Conservation (phyloP, 768 basidiomycete species). For the Tricholoma saponaceum region DNA sequence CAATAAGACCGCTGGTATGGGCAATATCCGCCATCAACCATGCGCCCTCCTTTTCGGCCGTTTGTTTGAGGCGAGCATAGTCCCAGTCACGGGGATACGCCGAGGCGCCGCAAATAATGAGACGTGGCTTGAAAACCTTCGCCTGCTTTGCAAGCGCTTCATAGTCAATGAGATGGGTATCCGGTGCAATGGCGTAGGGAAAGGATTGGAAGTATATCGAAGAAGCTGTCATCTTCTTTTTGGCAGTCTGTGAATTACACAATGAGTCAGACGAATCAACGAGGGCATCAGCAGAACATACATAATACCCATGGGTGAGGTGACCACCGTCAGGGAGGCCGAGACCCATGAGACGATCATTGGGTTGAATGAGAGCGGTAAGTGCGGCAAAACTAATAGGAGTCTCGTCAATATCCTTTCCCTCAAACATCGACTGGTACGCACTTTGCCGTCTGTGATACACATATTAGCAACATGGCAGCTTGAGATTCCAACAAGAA, state of each 20-base stretch:
- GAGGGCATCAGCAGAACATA: constrained; percentile 31
- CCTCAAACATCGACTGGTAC: constrained; percentile 20
- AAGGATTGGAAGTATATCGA: constrained; percentile 99
- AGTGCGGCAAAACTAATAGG: constrained; percentile 86
- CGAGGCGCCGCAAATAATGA: constrained; percentile 96
- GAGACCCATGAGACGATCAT: constrained; percentile 98
- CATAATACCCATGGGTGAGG: constrained; percentile 96
- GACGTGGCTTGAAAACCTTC: constrained; percentile 90
- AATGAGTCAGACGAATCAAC: constrained; percentile 5
- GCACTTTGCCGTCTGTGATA: constrained; percentile 79
- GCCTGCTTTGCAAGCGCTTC: constrained; percentile 75
- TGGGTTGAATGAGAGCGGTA: constrained; percentile 93
- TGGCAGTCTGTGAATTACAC: constrained; percentile 66
- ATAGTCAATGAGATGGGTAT: constrained; percentile 91
- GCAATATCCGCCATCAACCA: constrained; percentile 97
- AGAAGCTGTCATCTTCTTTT: constrained; percentile 99
- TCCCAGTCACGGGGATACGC: constrained; percentile 99
- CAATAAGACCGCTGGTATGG: constrained; percentile 93
- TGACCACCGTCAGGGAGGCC: constrained; percentile 97
- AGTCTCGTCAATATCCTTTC: constrained; percentile 13
- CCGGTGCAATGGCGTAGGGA: constrained; percentile 82
- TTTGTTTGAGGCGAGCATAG: constrained; percentile 77
- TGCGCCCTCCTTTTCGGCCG: constrained; percentile 83
- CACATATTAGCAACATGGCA: background rate
- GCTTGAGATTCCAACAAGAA: constrained; percentile 10